Evolutionary conservation across 1,139 yeast species (phyloP).

Genomic region (Pichia sp.): DNA sequence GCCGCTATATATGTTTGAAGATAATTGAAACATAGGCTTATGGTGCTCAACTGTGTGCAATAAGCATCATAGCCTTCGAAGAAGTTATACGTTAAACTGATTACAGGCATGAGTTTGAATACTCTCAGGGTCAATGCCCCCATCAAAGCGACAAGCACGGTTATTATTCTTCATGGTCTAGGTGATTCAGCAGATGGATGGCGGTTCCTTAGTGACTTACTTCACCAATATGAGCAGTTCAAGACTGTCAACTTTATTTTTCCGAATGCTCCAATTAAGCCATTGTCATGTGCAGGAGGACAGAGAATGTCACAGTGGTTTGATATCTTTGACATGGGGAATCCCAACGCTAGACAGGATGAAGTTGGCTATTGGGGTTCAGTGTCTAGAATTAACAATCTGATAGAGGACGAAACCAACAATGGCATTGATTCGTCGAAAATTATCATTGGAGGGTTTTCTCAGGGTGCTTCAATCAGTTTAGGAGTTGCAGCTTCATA

Average conservation of each 20-base stretch:
- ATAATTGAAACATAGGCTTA: no score
- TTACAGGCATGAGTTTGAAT: conserved; percentile 7
- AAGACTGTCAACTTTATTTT: conserved; percentile 71
- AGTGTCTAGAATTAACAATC: conserved; percentile 46
- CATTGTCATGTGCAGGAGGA: conserved; percentile 68
- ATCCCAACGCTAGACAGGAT: conserved; percentile 49
- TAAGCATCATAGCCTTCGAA: no score
- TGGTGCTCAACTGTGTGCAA: no score
- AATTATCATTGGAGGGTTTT: conserved; percentile 86
- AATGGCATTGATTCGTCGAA: conserved; percentile 63
- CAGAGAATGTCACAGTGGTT: conserved; percentile 82
- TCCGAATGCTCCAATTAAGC: conserved; percentile 80
- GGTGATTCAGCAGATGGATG: conserved; percentile 93
- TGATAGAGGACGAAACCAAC: conserved; percentile 60
- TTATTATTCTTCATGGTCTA: conserved; percentile 83
- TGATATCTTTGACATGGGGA: conserved; percentile 60
- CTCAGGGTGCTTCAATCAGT: conserved; percentile 88
- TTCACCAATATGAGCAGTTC: conserved; percentile 40
- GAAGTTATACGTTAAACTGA: no score
- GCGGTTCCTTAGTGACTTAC: conserved; percentile 63
- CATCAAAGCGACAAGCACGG: conserved; percentile 46
- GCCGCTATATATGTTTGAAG: no score
- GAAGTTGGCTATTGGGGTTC: conserved; percentile 58
- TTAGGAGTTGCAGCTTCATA: conserved; percentile 49
- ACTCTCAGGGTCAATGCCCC: conserved; percentile 25